Evolutionary conservation across 257 asterid species (phyloP), one percentile per base, ranked within the genome.

Genomic region (Solanum lignicaule): DNA sequence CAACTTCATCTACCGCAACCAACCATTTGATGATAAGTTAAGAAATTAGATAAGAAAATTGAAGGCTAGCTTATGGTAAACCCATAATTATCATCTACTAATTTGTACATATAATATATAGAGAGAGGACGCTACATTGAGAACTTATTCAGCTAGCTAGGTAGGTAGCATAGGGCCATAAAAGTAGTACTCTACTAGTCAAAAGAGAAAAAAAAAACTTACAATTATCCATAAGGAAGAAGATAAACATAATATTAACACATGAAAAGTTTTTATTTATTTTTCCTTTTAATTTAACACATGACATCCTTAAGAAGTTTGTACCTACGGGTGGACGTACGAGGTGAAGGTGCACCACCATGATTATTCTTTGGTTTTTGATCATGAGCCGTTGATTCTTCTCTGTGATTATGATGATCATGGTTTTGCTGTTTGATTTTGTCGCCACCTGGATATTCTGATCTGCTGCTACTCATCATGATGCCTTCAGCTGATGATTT

Each of bases 291-390:
- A 91, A 85, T 31, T 89, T 83, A 91, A 87, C 93, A 92, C 93
- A 92, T 91, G 39, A 92, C 94, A 87, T 92, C 94, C 91, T 92
- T 92, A 69, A 92, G 94, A 85, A 92, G 94, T 91, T 92, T 92
- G 90, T 90, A 92, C 87, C 94, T 90, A 16, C 93, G 94, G 52
- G 90, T 55, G 83, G 87, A 4, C 14, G 91, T 89, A 36, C 94
- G 93, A 16, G 94, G 93, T 29, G 94, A 92, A 0, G 90, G 90
- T 23, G 83, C 65, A 7, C 86, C 87, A 29, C 76, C 46, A 11
- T 85, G 62, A n/a, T 60, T 43, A 79, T 79, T 87, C 89, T 92
- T 33, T 90, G 90, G 39, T 83, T 89, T 89, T 72, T 86, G 89
- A 79, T 87, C 90, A 14, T 69, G 43, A 32, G 76, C 6, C 10